Evolutionary conservation across 2,329 filamentous ascomycete genomes (phyloP), one percentile per base, ranked within the genome.

Genomic region (Venturia oleaginea): DNA sequence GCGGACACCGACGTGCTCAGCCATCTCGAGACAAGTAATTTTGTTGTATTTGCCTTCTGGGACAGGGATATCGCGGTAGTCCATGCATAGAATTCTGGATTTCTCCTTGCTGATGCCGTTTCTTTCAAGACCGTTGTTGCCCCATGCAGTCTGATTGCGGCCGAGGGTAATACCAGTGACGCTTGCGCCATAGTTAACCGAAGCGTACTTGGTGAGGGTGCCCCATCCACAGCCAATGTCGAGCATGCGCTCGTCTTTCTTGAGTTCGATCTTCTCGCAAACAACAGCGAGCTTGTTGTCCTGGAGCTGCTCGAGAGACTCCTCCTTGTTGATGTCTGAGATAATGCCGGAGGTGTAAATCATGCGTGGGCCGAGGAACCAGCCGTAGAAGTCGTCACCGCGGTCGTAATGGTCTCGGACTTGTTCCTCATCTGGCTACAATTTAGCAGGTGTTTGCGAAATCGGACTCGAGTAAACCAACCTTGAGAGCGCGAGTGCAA

Each of bases 211-310:
- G 73, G 92, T 89, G 66, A 99, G 88, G 40, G 94, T 97, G 73
- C 94, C 94, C 94, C 94, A 99, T 71, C 94, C 94, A 75, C 93
- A 97, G 74, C 94, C 94, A 73, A 99, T 95, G 73, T 97, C 94
- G 66, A 97, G 88, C 78, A 97, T 80, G 64, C 78, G 84, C 75
- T 97, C 92, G 70, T 88, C 91, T 69, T 86, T 78, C 80, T 94
- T 83, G 66, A 97, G 82, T 59, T 82, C 88, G 69, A 97, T 92
- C 85, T 97, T 97, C 79, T 97, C 92, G 77, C 93, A 97, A 61
- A 99, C 93, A 70, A 96, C 83, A 69, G 89, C 88, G 71, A 97
- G 81, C 80, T 99, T 97, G 85, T 97, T 97, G 78, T 97, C 93
- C 81, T 97, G 94, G 57, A 97, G 85, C 79, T 97, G 84, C 79